phyloP scores from a whole-genome alignment of 352 stramenopile genomes.

The Pythium pyrilobum region DNA sequence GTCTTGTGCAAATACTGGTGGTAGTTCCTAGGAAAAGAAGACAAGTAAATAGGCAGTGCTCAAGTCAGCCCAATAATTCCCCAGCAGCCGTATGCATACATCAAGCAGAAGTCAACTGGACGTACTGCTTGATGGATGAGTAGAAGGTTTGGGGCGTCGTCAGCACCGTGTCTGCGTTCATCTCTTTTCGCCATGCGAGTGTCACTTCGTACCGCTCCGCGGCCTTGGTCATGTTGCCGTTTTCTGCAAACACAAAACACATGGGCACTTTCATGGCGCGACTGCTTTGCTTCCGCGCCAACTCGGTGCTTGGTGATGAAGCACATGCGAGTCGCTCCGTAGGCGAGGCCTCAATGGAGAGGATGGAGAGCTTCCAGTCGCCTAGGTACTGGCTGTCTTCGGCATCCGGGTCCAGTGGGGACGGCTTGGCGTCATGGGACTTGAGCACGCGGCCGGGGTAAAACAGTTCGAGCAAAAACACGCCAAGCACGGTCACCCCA shows the following conservation, averaged over 20 bases:
- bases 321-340: conserved; percentile 28
- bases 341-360: conserved; percentile 55
- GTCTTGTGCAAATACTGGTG: conserved; percentile 76
- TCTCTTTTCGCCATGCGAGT: conserved; percentile 69
- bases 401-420: neutral
- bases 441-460: conserved; percentile 44
- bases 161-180: conserved; percentile 67
- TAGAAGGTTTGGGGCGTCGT: conserved; percentile 53
- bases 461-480: conserved; percentile 60
- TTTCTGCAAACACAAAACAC: conserved; percentile 60
- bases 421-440: conserved; percentile 18
- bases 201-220: conserved; percentile 55
- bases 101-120: neutral
- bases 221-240: conserved; percentile 57
- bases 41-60: conserved; percentile 32
- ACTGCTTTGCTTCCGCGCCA: conserved; percentile 12
- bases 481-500: conserved; percentile 26
- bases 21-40: conserved; percentile 56
- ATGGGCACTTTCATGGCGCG: conserved; percentile 26
- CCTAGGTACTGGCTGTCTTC: conserved; percentile 21
- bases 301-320: neutral
- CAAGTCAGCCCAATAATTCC: neutral
- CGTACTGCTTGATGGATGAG: conserved; percentile 60
- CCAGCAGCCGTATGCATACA: neutral
- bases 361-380: conserved; percentile 60